Percentiles rank a stretch among this genome's conserved stretches.
Evolutionary conservation across 352 stramenopile species (phyloP).

Genomic region (Blastocystis sp.): DNA sequence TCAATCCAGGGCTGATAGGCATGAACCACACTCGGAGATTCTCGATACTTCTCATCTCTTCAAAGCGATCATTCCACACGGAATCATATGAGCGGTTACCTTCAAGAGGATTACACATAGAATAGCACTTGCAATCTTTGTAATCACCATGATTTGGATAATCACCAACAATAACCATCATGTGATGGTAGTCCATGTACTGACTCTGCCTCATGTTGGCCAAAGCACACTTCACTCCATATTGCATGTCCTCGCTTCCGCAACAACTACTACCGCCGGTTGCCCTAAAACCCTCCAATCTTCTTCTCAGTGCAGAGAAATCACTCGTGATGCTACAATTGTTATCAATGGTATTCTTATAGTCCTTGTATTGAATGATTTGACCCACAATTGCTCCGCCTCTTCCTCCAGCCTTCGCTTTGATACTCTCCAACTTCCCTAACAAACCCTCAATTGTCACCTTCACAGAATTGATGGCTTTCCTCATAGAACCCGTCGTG

Average conservation of each 20-base stretch:
- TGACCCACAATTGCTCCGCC: slow-evolving; percentile 12
- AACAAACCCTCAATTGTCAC: neutral
- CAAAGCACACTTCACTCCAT: neutral
- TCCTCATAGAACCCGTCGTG: neutral
- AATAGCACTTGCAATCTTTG: too few relatives aligned
- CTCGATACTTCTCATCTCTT: too few relatives aligned
- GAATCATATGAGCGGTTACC: too few relatives aligned
- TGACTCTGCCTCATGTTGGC: neutral
- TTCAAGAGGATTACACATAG: too few relatives aligned
- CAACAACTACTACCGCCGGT: neutral
- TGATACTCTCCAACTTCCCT: neutral
- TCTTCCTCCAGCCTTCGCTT: too few relatives aligned
- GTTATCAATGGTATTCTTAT: neutral
- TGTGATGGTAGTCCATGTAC: slow-evolving; percentile 13
- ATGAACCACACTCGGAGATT: too few relatives aligned
- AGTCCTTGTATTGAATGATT: slow-evolving; percentile 25
- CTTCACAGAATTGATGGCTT: neutral
- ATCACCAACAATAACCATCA: slow-evolving; percentile 21
- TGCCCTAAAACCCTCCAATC: neutral
- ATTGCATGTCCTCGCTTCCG: neutral
- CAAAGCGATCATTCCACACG: too few relatives aligned
- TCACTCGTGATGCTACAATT: neutral
- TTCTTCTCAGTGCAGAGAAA: neutral
- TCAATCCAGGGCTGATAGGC: too few relatives aligned
- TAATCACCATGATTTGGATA: slow-evolving; percentile 1